Base-by-base conservation (phyloP, 23 red algal genomes). In the Pyropia haitanensis region DNA sequence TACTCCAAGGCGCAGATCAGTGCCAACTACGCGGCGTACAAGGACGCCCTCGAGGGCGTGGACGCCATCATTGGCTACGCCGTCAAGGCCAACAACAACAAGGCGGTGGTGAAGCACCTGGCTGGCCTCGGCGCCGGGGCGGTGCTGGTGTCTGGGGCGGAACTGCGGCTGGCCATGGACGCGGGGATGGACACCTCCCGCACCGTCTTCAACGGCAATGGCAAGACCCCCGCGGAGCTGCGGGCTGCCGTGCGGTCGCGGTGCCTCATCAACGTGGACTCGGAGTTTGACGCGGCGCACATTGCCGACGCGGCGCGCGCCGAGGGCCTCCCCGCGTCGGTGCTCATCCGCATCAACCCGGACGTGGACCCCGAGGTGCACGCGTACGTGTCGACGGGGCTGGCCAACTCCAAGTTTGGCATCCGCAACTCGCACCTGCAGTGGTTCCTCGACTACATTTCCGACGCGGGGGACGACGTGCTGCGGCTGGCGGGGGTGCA, bases 1-100 rank as follows among this genome's bases (percentile, higher is more conserved):
- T 95, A 95, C 69, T 88, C 82, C 5, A 85, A 95, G 53, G 59
- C 70, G 25, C 90, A 85, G 51, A 65, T 95, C 21, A 49, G 48
- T 8, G 62, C 63, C 27, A 95, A 95, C 71, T 87, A 67, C 53
- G 60, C 60, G 28, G 81, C 90, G 14, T 95, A 95, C 55, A 20
- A 73, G 63, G 67, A 88, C 18, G 90, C 90, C 31, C 59, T 88
- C 19, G 67, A 51, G 44, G 90, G 90, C 17, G 22, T 95, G 10
- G 81, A 87, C 34, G 80, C 81, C 21, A 95, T 95, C 68, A 73
- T 95, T 54, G 90, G 90, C 30, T 95, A 95, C 67, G 90, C 90
- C 14, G 63, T 95, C 59, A 95, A 95, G 56, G 90, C 90, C 12
- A 95, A 95, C 56, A 95, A 95, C 67, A 95, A 95, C 67, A 59